Evolutionary conservation across 2,329 filamentous ascomycete genomes (phyloP), one percentile per base, ranked within the genome.

Genomic region (Colletotrichum liriopes): DNA sequence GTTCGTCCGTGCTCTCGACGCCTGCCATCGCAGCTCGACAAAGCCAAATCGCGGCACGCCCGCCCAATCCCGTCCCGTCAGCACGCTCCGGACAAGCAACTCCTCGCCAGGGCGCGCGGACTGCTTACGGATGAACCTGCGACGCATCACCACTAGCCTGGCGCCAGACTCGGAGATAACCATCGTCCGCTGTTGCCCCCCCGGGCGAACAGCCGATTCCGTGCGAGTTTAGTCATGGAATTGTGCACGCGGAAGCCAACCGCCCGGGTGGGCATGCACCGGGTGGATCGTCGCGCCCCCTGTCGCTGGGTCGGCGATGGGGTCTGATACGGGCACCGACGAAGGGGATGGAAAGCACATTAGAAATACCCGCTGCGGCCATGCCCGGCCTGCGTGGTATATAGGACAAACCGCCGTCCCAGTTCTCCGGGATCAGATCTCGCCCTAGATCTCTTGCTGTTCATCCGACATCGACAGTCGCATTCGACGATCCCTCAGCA

Each of bases 271-370:
- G 65, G 45, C 23, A 41, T 56, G 37, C 56, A 49, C 39, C 39
- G 59, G 59, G 60, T 72, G 69, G 69, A 64, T 45, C 63, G 4
- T 64, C 54, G 41, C 29, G 37, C 35, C 37, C 69, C 70, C 60
- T 60, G 65, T 16, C 58, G 51, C n/a, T 64, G 51, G 49, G 49
- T 61, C 68, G 20, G 41, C 32, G 52, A 69, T 64, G 65, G 52
- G 37, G 45, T 71, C 49, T 67, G 64, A 67, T 67, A 67, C 35
- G 63, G 55, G 39, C 65, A 55, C 58, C 69, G 65, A 55, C 69
- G 60, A 72, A 69, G 65, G 59, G 45, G 37, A 64, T 72, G 66
- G 70, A 70, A 65, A 55, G 26, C 60, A 8, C 65, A 70, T 60
- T 72, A 49, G 65, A 61, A 71, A 69, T 60, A n/a, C 41, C 59